Percentiles rank a stretch among this genome's conserved stretches.
These are phyloP conservation scores for Przewalskia tangutica DNA, from an alignment of 257 asterid genomes.

Conservation along the genomic window DNA sequence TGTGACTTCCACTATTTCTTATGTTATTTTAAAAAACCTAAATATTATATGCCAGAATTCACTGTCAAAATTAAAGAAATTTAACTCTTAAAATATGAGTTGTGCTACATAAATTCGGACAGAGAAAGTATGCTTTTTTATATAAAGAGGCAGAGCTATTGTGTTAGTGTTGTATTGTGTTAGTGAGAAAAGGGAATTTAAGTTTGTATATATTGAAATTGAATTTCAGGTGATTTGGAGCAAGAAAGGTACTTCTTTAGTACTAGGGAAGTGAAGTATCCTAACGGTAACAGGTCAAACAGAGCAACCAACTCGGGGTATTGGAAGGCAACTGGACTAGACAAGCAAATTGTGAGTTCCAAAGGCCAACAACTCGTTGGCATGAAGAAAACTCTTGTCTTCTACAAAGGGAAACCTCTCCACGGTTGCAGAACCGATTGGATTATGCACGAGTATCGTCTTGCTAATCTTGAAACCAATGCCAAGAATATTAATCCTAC, in stretches of 20 bases:
- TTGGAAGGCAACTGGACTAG: constrained; percentile 44
- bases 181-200: neutral
- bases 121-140: too few species aligned
- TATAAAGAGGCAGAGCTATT: too few species aligned
- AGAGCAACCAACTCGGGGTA: constrained; percentile 36
- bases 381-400: constrained; percentile 38
- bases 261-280: constrained; percentile 35
- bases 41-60: too few species aligned
- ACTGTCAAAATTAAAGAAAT: too few species aligned
- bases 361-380: constrained; percentile 13
- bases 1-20: too few species aligned
- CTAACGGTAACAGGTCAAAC: constrained; percentile 31
- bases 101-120: too few species aligned
- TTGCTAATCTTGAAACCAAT: neutral
- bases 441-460: constrained; percentile 46
- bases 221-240: constrained; percentile 25
- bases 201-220: too few species aligned
- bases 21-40: too few species aligned
- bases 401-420: constrained; percentile 33
- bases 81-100: too few species aligned
- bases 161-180: too few species aligned
- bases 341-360: constrained; percentile 19
- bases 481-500: neutral
- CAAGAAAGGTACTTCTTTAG: constrained; percentile 39
- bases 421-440: constrained; percentile 32